These are phyloP conservation scores for Arthroderma sp. DNA, from an alignment of 2,329 filamentous ascomycete genomes.

Conservation along the genomic window DNA sequence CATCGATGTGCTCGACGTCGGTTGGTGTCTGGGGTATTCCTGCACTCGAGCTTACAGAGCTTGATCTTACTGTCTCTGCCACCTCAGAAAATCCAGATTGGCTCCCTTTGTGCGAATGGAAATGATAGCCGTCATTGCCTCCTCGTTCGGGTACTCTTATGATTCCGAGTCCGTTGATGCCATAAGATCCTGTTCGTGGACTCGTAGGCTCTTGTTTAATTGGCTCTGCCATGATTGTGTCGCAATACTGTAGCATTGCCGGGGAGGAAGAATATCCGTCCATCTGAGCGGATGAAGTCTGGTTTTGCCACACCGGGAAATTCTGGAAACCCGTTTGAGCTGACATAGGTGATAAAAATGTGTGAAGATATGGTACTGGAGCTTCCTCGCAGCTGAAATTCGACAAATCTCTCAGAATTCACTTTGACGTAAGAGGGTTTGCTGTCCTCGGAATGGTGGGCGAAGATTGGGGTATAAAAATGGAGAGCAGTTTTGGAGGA, in stretches of 20 bases:
- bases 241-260: constrained; percentile 1
- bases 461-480: too few relatives aligned
- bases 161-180: not conserved
- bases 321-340: too few relatives aligned
- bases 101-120: constrained; percentile 1
- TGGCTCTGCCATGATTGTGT: not conserved
- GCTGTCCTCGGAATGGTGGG: too few relatives aligned
- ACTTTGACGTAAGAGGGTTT: too few relatives aligned
- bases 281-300: not conserved
- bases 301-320: too few relatives aligned
- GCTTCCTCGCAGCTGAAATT: too few relatives aligned
- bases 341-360: too few relatives aligned
- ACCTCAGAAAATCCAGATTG: constrained; percentile 1
- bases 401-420: too few relatives aligned
- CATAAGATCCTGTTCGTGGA: not conserved
- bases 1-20: constrained; percentile 6
- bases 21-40: constrained; percentile 6
- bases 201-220: not conserved
- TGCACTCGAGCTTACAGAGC: not conserved
- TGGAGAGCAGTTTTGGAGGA: too few relatives aligned
- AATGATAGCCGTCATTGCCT: not conserved
- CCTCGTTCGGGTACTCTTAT: not conserved
- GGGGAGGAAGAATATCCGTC: constrained; percentile 1
- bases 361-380: too few relatives aligned
- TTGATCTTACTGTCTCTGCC: constrained; percentile 1